Base-by-base conservation (phyloP, 2,329 filamentous ascomycete genomes). In the Beauveria australis region DNA sequence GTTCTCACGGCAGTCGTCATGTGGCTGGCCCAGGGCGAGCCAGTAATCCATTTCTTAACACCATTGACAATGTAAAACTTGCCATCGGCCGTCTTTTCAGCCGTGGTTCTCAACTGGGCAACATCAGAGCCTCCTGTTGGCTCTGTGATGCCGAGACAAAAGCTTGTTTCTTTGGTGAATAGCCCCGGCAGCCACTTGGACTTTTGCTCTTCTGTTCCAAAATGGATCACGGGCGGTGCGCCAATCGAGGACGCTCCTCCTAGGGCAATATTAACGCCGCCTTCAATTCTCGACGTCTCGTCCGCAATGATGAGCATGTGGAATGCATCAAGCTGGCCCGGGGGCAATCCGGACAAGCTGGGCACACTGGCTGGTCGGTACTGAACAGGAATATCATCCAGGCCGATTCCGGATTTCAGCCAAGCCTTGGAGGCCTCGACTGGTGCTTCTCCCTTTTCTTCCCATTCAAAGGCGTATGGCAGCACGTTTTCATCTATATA, bases 41-140 rank as follows among this genome's bases (percentile, higher is more conserved):
- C 84, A 1, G 86, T 87, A 64, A 89, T 88, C 84, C 84, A 87
- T 69, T 87, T 87, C 75, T 89, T 88, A 55, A 79, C 79, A 0
- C 85, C 86, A 61, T 86, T 87, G n/a, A 88, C 83, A 41, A 86
- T 67, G 65, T 87, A 89, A 53, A 74, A 69, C 40, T 76, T 73
- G 0, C 79, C 81, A 43, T 81, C 75, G 1, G 64, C 14, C 0
- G 70, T 64, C 28, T 74, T 75, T 43, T 72, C 68, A 0, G 86
- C 86, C 0, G 81, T 87, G 3, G 86, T 87, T 56, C 77, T 76
- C 49, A 89, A 79, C 64, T 81, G 82, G 1, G 84, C 84, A 3
- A 89, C 84, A 67, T 89, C 86, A 1, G 83, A 87, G 0, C 83
- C 82, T 60, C 81, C 83, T 71, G 66, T 60, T 0, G 86, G 85